Evolutionary conservation across 108 stramenopile genomes (phyloP).

Genomic region (Nannochloropsis gaditana): DNA sequence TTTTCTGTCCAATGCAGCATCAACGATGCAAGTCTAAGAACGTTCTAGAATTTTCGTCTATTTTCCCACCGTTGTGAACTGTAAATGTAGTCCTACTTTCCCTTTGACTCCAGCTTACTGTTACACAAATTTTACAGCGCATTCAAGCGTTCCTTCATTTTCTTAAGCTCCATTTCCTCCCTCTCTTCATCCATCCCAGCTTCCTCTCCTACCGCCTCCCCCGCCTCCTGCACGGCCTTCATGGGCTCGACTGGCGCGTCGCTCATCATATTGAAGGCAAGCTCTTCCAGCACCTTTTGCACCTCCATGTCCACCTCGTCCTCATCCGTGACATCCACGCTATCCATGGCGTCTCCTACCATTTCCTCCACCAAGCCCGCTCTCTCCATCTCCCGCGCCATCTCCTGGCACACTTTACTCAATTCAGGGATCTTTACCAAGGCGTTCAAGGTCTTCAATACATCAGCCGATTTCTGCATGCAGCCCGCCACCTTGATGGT

Average conservation of each 20-base stretch:
- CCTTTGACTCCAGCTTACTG: no score
- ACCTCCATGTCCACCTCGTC: background rate
- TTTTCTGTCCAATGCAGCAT: no score
- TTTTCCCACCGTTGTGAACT: no score
- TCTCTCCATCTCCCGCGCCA: slow-evolving; percentile 2
- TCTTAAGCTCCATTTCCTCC: background rate
- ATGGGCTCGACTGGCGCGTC: background rate
- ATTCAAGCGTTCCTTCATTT: slow-evolving; percentile 18
- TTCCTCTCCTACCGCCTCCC: background rate
- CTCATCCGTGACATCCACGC: background rate
- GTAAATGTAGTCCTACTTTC: no score
- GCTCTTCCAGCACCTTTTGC: background rate
- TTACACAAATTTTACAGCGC: background rate
- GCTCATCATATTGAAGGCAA: background rate
- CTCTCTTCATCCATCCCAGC: background rate
- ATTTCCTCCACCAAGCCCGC: slow-evolving; percentile 11
- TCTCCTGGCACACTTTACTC: background rate
- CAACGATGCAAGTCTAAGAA: no score
- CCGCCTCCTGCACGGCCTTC: background rate
- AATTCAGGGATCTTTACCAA: background rate
- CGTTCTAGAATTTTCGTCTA: no score
- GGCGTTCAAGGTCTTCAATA: background rate
- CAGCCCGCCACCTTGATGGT: slow-evolving; percentile 13
- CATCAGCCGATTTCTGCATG: slow-evolving; percentile 4
- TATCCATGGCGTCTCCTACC: background rate